phyloP scores from a whole-genome alignment of 768 basidiomycete genomes.

The Dictyophora rubrovolvata region DNA sequence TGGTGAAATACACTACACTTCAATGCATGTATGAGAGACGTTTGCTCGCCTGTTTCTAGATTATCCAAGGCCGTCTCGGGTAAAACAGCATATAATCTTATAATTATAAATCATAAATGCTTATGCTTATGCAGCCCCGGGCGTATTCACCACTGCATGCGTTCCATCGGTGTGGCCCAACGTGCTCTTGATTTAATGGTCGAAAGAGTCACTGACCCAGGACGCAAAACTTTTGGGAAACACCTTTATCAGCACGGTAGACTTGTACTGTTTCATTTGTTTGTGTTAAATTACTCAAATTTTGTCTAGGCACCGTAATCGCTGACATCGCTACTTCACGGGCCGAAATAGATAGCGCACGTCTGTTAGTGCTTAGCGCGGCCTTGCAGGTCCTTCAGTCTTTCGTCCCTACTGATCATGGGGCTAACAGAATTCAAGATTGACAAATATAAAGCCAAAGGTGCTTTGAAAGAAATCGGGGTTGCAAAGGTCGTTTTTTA shows the following conservation, averaged over 20 bases:
- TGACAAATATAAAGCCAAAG: slow-evolving; percentile 84
- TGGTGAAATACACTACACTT: slow-evolving; percentile 1
- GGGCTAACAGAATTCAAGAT: slow-evolving; percentile 38
- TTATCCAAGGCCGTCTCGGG: slow-evolving; percentile 95
- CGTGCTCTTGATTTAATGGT: slow-evolving; percentile 81
- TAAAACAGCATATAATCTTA: slow-evolving; percentile 22
- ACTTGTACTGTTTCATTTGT: slow-evolving; percentile 11
- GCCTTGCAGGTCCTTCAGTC: slow-evolving; percentile 55
- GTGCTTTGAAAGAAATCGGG: slow-evolving; percentile 93
- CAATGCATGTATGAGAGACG: background rate
- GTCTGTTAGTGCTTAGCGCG: slow-evolving; percentile 85
- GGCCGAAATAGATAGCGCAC: slow-evolving; percentile 83
- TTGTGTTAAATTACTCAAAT: background rate
- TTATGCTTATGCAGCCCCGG: slow-evolving; percentile 51
- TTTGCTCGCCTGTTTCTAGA: slow-evolving; percentile 29
- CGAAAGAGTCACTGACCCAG: slow-evolving; percentile 84
- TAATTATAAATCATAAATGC: background rate
- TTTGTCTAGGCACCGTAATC: slow-evolving; percentile 62
- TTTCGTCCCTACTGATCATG: slow-evolving; percentile 1
- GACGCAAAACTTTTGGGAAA: slow-evolving; percentile 90
- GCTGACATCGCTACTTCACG: slow-evolving; percentile 86
- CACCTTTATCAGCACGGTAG: slow-evolving; percentile 81
- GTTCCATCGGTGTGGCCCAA: slow-evolving; percentile 83
- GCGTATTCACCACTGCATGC: slow-evolving; percentile 98
- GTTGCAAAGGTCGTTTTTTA: slow-evolving; percentile 69